Evolutionary conservation across 176 grass and related monocot genomes (phyloP), one percentile per base, ranked within the genome.

Genomic region (Ensete glaucum): DNA sequence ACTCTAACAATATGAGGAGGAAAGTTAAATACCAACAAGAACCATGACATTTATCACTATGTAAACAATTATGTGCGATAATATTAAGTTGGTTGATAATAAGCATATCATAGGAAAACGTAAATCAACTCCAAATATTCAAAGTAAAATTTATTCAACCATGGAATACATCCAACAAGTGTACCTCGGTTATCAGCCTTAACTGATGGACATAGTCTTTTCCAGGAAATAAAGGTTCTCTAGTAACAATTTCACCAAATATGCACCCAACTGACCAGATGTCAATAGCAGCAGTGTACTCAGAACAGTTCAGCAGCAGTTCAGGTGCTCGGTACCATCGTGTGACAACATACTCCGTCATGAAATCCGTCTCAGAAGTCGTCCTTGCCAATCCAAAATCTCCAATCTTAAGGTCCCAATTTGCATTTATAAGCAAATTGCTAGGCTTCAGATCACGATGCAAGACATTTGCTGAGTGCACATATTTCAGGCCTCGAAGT

Each of bases 361-460:
- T 75, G 53, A 75, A 53, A 34, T 75, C 73, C 1, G 73, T 75
- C 34, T 75, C 73, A 75, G 73, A 75, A 75, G 73, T 75, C 9
- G 26, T 75, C 52, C 73, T 75, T 50, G 73, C 73, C 15, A 75
- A 26, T 43, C 73, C 73, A 75, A 75, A 75, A n/a, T 75, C 73
- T 60, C 73, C 73, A 16, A 75, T 60, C 16, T 75, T 75, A 27
- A 75, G 73, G 21, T 75, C 73, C 11, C 73, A 75, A 59, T 75
- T 75, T 75, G 73, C 53, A 75, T 75, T 75, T 48, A 75, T 0
- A 12, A 75, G 52, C 26, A 75, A 75, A 75, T 75, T 75, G 16
- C 73, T 75, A 29, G 73, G 73, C 23, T 75, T 75, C 58, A 75
- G 73, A 54, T 75, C 73, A n/a, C 73, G 73, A 24, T 75, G 73